Base-by-base conservation (phyloP, 2,329 filamentous ascomycete species). In the Hymenoscyphus fraxineus region DNA sequence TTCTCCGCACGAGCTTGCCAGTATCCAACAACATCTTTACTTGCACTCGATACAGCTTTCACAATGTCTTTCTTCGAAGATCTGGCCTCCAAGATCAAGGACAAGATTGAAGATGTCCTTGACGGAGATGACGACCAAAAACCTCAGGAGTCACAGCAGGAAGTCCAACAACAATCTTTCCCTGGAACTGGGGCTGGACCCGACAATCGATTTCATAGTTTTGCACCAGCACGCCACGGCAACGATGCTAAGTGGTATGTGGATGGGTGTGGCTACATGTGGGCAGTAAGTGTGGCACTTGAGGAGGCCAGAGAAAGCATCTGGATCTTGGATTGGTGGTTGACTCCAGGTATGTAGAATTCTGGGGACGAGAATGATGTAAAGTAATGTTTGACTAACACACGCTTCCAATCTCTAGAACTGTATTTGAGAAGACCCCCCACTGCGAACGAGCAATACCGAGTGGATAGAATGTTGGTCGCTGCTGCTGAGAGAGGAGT, bases 281-380 rank as follows among this genome's bases (percentile, higher is more conserved):
- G 88, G 82, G 92, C 93, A 15, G 90, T 96, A 1, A 92, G 88
- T 35, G 81, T 88, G 67, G 92, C 93, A 1, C 78, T 96, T 60
- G 89, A 95, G 78, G 87, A 85, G 72, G 92, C 92, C 2, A 83
- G 81, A 68, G 86, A 94, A 70, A 90, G 85, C 54, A 89, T 96
- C 70, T 73, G 90, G 83, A 96, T 96, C 68, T 80, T 96, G 55
- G 91, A 94, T 74, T 95, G 90, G 92, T 96, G 93, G 92, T 77
- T 96, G 68, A 93, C 88, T 63, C 92, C 93, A 0, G 72, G 70
- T 72, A 64, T 44, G 27, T n/a, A 12, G 19, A 35, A 57, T 47
- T 47, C 16, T 13, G 6, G 12, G 9, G 19, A 2, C 6, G 16
- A 51, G 3, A 57, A 57, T 3, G 13, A 19, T 47, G n/a, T 44